Evolutionary conservation across 2,329 filamentous ascomycete species (phyloP).

Genomic region (Madurella mycetomatis): DNA sequence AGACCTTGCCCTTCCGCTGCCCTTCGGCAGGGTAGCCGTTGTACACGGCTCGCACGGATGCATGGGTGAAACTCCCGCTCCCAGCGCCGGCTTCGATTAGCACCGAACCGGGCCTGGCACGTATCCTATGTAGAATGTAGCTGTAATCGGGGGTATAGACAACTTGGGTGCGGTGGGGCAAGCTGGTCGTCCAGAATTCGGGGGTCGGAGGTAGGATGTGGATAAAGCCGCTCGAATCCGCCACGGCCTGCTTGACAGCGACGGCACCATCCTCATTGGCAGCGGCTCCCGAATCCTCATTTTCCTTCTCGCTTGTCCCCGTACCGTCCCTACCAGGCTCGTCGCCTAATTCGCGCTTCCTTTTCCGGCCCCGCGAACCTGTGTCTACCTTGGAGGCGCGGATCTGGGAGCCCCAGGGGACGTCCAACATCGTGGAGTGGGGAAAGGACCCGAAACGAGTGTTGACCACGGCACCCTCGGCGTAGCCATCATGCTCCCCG

Average conservation of each 20-base stretch:
- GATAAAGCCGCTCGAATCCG: conserved; percentile 65
- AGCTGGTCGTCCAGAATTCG: conserved; percentile 74
- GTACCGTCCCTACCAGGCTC: conserved; percentile 25
- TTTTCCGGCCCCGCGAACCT: conserved; percentile 74
- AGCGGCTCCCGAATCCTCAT: conserved; percentile 11
- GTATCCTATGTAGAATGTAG: conserved; percentile 73
- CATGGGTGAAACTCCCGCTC: conserved; percentile 80
- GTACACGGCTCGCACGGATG: conserved; percentile 70
- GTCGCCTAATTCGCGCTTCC: conserved; percentile 48
- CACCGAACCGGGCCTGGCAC: conserved; percentile 65
- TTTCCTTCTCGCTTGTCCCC: conserved; percentile 33
- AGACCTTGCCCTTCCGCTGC: conserved; percentile 62
- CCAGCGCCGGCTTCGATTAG: conserved; percentile 79
- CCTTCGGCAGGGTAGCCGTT: conserved; percentile 57
- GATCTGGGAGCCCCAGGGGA: conserved; percentile 90
- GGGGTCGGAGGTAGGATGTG: conserved; percentile 76
- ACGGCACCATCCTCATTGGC: conserved; percentile 10
- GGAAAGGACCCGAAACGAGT: conserved; percentile 92
- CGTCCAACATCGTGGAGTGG: conserved; percentile 68
- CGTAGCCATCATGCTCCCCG: conserved; percentile 65
- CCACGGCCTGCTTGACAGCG: conserved; percentile 44
- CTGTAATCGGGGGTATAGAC: conserved; percentile 86
- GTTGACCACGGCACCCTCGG: conserved; percentile 76
- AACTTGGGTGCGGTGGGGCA: conserved; percentile 79
- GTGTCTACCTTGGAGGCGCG: conserved; percentile 87